Evolutionary conservation across 2,329 filamentous ascomycete genomes (phyloP).

Genomic region (Talaromyces sp.): DNA sequence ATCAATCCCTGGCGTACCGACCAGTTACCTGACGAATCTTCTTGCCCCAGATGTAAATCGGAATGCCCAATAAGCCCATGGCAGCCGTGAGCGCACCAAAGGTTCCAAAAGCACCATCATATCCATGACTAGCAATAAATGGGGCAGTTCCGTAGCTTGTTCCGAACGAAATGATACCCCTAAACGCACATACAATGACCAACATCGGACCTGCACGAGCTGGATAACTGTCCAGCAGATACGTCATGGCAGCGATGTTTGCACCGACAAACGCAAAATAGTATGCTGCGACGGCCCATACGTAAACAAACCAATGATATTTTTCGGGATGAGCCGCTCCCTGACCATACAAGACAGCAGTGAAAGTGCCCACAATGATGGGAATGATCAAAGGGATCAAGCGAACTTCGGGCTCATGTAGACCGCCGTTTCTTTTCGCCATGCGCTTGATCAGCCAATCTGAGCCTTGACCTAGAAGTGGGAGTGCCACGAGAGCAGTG

Average conservation of each 20-base stretch:
- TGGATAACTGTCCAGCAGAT: slow-evolving; percentile 46
- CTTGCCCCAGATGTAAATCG: slow-evolving; percentile 32
- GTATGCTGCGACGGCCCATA: slow-evolving; percentile 11
- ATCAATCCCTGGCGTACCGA: slow-evolving; percentile 21
- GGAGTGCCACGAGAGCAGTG: slow-evolving; percentile 38
- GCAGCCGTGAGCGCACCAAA: slow-evolving; percentile 33
- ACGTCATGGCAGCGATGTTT: slow-evolving; percentile 47
- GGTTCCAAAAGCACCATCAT: slow-evolving; percentile 33
- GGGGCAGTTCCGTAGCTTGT: slow-evolving; percentile 37
- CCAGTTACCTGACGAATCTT: slow-evolving; percentile 29
- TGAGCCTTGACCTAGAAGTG: slow-evolving; percentile 39
- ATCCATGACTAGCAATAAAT: slow-evolving; percentile 27
- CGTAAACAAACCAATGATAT: slow-evolving; percentile 10
- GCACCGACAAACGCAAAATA: slow-evolving; percentile 33
- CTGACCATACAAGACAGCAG: slow-evolving; percentile 39
- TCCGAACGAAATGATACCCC: slow-evolving; percentile 48
- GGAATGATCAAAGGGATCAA: slow-evolving; percentile 37
- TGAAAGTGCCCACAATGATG: slow-evolving; percentile 38
- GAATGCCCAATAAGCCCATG: slow-evolving; percentile 30
- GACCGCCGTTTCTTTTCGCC: slow-evolving; percentile 35
- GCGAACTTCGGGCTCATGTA: slow-evolving; percentile 44
- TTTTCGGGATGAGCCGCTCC: slow-evolving; percentile 34
- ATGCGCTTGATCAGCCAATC: slow-evolving; percentile 38
- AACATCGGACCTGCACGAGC: slow-evolving; percentile 42
- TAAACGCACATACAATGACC: slow-evolving; percentile 47